Conservation (phyloP, 495 filamentous ascomycete species). For the Massariosphaeria phaeospora region DNA sequence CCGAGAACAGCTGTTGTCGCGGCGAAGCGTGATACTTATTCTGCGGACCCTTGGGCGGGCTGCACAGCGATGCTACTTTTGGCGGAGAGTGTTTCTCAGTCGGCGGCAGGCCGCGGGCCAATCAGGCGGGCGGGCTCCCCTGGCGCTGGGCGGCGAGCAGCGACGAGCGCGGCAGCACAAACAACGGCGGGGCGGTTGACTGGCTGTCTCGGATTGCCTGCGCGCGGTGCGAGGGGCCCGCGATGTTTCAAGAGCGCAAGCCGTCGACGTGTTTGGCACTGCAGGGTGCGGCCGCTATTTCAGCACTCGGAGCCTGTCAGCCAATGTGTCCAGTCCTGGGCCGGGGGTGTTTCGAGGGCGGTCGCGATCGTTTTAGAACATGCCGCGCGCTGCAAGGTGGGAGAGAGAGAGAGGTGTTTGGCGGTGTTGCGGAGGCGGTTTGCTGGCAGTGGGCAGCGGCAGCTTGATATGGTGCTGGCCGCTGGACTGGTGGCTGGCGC, state of each 20-base stretch:
- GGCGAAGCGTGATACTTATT: slow-evolving; percentile 31
- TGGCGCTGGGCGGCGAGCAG: not conserved
- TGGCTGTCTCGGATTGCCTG: slow-evolving; percentile 23
- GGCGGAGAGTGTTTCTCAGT: too few species aligned
- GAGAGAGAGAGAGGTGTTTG: not conserved
- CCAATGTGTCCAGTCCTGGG: slow-evolving; percentile 18
- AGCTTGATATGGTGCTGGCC: slow-evolving; percentile 3
- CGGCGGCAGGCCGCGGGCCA: slow-evolving; percentile 15
- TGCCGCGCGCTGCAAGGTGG: slow-evolving; percentile 21
- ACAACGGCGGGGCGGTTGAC: slow-evolving; percentile 23
- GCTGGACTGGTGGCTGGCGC: not conserved
- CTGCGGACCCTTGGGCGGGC: slow-evolving; percentile 7
- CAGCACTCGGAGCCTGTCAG: slow-evolving; percentile 11
- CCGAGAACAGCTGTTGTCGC: slow-evolving; percentile 9
- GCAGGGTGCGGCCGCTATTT: slow-evolving; percentile 26
- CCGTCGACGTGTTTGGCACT: slow-evolving; percentile 20
- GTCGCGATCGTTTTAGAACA: slow-evolving; percentile 26
- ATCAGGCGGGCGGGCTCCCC: slow-evolving; percentile 11
- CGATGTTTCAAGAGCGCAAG: slow-evolving; percentile 28
- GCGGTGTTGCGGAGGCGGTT: not conserved
- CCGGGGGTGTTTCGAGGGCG: slow-evolving; percentile 22
- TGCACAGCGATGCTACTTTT: slow-evolving; percentile 10
- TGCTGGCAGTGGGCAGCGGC: not conserved
- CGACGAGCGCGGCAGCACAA: slow-evolving; percentile 22
- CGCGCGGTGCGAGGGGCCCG: not conserved